Evolutionary conservation across 352 stramenopile species (phyloP), one percentile per base, ranked within the genome.

Genomic region (Phytophthora multivora): DNA sequence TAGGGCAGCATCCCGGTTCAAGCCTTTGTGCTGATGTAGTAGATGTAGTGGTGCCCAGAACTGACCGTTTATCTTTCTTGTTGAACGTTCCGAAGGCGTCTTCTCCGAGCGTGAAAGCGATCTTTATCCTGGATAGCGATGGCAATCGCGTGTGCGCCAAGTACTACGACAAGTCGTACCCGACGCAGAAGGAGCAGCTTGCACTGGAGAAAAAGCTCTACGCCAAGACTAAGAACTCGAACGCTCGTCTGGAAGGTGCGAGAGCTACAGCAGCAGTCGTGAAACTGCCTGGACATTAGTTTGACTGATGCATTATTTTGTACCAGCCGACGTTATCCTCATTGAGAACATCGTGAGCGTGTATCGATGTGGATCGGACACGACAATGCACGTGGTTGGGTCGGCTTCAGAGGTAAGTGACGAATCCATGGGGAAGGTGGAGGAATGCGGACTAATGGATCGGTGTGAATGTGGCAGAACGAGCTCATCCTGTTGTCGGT

Each of bases 111-210:
- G 86, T 96, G 45, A 95, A 94, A 73, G 88, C 86, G 56, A 95
- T 96, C 63, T 95, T 95, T 65, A 75, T 96, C 28, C 62, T 96
- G 53, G 88, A 93, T 71, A 93, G 75, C 57, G 90, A 97, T 51
- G 90, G 90, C 54, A 94, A 88, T 55, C 88, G 90, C 54, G 79
- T 97, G 60, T 94, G 89, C 50, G 88, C 90, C 70, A 97, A 97
- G 81, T 97, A 96, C 79, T 97, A 96, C 54, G 88, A 96, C 71
- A 91, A 92, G 70, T 89, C 83, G 65, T 95, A 95, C 66, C 83
- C 83, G 58, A 84, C 86, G 18, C 67, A 86, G 40, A 96, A 93
- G 71, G 88, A 95, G 39, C 88, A 97, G 61, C 70, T 92, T 31
- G 80, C 75, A 40, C 83, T 97, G 38, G 90, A 97, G 77, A 94